These are phyloP conservation scores for Aspergillus aculeatus DNA, from an alignment of 2,329 filamentous ascomycete species.

Conservation along the genomic window DNA sequence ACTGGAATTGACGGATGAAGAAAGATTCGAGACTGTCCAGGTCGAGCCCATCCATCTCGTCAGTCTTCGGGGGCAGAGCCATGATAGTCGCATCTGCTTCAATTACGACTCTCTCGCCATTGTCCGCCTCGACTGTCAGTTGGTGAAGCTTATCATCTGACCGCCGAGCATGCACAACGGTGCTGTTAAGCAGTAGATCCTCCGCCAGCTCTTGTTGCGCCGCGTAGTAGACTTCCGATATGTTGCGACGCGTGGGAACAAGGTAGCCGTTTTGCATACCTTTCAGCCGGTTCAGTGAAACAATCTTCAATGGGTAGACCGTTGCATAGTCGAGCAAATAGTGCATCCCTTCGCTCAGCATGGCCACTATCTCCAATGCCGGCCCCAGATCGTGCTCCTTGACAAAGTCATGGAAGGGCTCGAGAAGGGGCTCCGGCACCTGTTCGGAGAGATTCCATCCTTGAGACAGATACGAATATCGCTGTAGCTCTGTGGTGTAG, in stretches of 20 bases:
- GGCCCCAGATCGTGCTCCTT: slow-evolving; percentile 24
- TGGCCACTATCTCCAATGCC: slow-evolving; percentile 19
- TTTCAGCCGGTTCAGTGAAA: slow-evolving; percentile 32
- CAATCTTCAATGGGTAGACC: slow-evolving; percentile 25
- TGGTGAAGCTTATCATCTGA: slow-evolving; percentile 24
- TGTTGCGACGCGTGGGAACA: slow-evolving; percentile 39
- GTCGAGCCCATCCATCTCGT: slow-evolving; percentile 33
- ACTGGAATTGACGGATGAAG: slow-evolving; percentile 33
- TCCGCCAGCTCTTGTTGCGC: slow-evolving; percentile 36
- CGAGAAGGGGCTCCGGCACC: slow-evolving; percentile 30
- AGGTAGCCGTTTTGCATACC: slow-evolving; percentile 31
- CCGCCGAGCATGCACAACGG: slow-evolving; percentile 33
- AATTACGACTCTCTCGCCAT: slow-evolving; percentile 27
- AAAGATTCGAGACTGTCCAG: slow-evolving; percentile 30
- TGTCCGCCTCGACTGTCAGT: slow-evolving; percentile 28
- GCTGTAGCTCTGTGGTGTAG: slow-evolving; percentile 17
- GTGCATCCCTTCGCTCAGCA: slow-evolving; percentile 19
- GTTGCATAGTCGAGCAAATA: slow-evolving; percentile 23
- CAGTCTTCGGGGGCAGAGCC: slow-evolving; percentile 36
- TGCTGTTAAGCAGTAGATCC: slow-evolving; percentile 41
- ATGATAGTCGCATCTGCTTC: slow-evolving; percentile 38
- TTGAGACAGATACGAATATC: slow-evolving; percentile 26
- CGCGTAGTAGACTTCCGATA: slow-evolving; percentile 41
- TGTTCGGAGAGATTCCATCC: slow-evolving; percentile 28
- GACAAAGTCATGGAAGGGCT: slow-evolving; percentile 31